Evolutionary conservation across 805 yeast species (phyloP).

Genomic region (Blastobotrys muscicola): DNA sequence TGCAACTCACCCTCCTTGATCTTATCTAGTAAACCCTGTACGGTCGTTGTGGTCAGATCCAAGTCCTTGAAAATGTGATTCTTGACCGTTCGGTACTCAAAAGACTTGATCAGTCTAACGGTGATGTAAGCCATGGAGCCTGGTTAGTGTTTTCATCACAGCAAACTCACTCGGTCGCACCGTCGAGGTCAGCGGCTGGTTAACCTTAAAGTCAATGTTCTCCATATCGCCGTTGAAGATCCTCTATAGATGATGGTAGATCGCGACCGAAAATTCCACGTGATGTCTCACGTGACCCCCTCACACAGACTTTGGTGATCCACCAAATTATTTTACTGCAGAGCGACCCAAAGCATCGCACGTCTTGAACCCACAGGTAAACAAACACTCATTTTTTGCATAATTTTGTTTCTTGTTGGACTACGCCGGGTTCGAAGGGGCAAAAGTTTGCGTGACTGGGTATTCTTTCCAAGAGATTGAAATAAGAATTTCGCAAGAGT

Average conservation of each 20-base stretch:
- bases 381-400: no score
- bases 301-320: background rate
- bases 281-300: background rate
- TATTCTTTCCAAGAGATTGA: no score
- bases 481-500: no score
- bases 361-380: background rate
- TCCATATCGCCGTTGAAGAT: no score
- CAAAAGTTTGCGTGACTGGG: no score
- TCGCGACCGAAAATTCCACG: background rate
- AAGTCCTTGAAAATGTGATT: slow-evolving; percentile 40
- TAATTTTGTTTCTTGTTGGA: no score
- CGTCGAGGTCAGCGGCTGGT: slow-evolving; percentile 70
- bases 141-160: background rate
- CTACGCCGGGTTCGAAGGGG: no score
- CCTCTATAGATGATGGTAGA: no score
- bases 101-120: slow-evolving; percentile 79
- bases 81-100: slow-evolving; percentile 38
- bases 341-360: background rate
- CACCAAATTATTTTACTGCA: background rate
- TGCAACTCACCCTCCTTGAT: slow-evolving; percentile 30
- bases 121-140: slow-evolving; percentile 54
- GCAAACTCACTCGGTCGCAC: slow-evolving; percentile 51
- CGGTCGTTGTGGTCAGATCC: slow-evolving; percentile 66
- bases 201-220: background rate
- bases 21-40: slow-evolving; percentile 49